Evolutionary conservation across 805 yeast genomes (phyloP), one percentile per base, ranked within the genome.

Genomic region (Isabelozyma heimii): DNA sequence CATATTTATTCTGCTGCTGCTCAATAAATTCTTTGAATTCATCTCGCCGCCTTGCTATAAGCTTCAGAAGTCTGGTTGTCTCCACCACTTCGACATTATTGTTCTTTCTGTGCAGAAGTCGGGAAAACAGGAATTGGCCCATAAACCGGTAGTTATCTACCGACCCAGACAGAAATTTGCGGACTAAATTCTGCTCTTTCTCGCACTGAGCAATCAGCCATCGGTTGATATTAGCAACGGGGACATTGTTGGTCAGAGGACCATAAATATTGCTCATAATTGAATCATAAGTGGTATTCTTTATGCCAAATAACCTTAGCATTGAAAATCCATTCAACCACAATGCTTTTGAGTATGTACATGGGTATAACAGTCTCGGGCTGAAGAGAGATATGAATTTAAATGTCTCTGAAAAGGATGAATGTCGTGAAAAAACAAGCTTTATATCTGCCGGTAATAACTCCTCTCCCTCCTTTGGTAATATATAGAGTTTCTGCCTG

Each of bases 391-490:
- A 51, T 1, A 78, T 55, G 10, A 79, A 68, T 8, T 63, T 47
- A 14, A 60, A 50, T 13, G 68, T 60, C 52, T 79, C 83, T 7
- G 65, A 44, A 48, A 67, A 79, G 2, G 81, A 75, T 1, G 81
- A 75, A 50, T 79, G 82, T 40, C 82, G 57, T 4, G 81, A 75
- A 53, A 71, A 79, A 7, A 74, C 55, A 13, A 73, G 63, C 42
- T 61, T 61, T 2, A 77, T 49, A 9, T 66, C 69, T n/a, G 54
- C 56, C 1, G 76, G 74, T 7, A 77, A 58, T 2, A 72, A 52
- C 16, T 60, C 62, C 2, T 52, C 47, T 1, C 68, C 60, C 2
- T 58, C 60, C 8, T 48, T 41, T 0, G 71, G 67, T 3, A 63
- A 49, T 2, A 74, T 47, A 72, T 73, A 73, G 2, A 9, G 28